Evolutionary conservation across 2,329 filamentous ascomycete genomes (phyloP).

Genomic region (Endoconidiophora polonica): DNA sequence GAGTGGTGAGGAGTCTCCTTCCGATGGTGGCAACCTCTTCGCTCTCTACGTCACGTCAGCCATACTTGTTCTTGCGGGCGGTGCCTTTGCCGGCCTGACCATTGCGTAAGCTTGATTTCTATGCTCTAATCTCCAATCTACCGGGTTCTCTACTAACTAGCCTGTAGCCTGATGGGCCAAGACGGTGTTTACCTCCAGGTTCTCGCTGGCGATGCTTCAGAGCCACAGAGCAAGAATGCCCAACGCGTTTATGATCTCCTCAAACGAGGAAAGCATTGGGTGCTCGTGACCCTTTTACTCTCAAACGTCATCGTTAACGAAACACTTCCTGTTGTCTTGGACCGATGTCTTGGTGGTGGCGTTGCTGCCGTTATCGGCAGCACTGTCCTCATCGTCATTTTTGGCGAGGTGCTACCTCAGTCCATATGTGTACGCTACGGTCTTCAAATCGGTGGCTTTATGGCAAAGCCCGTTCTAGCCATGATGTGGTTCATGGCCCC

Average conservation of each 20-base stretch:
- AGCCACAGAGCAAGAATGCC: conserved; percentile 74
- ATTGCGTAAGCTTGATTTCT: conserved; percentile 46
- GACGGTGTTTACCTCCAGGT: conserved; percentile 97
- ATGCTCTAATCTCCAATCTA: not conserved
- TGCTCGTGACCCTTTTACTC: conserved; percentile 80
- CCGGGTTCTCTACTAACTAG: not conserved
- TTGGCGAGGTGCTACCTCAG: conserved; percentile 90
- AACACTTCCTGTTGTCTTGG: conserved; percentile 84
- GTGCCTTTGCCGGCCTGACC: conserved; percentile 87
- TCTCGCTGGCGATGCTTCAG: conserved; percentile 69
- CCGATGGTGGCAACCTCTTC: conserved; percentile 53
- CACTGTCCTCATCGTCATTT: conserved; percentile 92
- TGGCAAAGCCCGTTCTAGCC: conserved; percentile 69
- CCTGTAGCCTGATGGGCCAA: conserved; percentile 43
- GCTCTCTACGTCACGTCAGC: conserved; percentile 65
- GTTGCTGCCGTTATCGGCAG: conserved; percentile 88
- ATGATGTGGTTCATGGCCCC: conserved; percentile 90
- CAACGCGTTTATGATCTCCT: conserved; percentile 63
- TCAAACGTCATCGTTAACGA: conserved; percentile 98
- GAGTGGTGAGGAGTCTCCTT: conserved; percentile 29
- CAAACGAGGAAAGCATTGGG: conserved; percentile 90
- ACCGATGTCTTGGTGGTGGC: conserved; percentile 82
- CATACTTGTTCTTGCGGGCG: conserved; percentile 68
- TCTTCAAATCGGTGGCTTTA: conserved; percentile 83
- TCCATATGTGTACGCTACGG: conserved; percentile 94